Conservation (phyloP, 2,329 filamentous ascomycete genomes). For the Nigrospora osmanthi region DNA sequence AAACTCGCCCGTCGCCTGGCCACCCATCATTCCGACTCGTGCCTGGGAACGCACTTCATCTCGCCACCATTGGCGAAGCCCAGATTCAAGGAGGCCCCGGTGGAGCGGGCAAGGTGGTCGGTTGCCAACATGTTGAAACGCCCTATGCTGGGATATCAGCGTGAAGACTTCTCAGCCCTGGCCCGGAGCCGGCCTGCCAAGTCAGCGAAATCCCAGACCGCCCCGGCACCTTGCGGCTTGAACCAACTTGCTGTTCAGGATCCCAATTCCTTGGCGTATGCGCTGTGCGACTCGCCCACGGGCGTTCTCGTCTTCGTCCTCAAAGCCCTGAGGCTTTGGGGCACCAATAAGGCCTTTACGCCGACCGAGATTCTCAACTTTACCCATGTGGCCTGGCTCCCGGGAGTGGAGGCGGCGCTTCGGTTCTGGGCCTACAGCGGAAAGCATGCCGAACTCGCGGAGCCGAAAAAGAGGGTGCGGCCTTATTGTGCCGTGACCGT, state of each 20-base stretch:
- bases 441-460: constrained; percentile 21
- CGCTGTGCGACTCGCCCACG: constrained; percentile 53
- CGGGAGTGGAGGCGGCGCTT: constrained; percentile 54
- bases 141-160: constrained; percentile 47
- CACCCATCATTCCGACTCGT: constrained; percentile 36
- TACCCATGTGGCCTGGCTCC: constrained; percentile 57
- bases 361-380: constrained; percentile 50
- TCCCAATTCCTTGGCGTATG: constrained; percentile 50
- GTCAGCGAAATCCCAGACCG: constrained; percentile 8
- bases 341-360: constrained; percentile 31
- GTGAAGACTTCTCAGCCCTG: constrained; percentile 40
- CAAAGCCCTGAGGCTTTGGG: constrained; percentile 33
- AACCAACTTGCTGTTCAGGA: constrained; percentile 26
- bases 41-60: constrained; percentile 53
- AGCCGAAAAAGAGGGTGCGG: constrained; percentile 17
- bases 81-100: constrained; percentile 29
- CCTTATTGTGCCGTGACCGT: constrained; percentile 39
- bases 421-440: constrained; percentile 45
- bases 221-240: constrained; percentile 17
- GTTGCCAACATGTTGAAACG: constrained; percentile 40
- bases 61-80: constrained; percentile 47
- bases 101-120: constrained; percentile 48
- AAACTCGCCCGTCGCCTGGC: constrained; percentile 40
- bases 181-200: constrained; percentile 13
- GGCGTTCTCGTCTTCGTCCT: constrained; percentile 49